Base-by-base conservation (phyloP, 2,329 filamentous ascomycete species). In the Fusarium sp. region DNA sequence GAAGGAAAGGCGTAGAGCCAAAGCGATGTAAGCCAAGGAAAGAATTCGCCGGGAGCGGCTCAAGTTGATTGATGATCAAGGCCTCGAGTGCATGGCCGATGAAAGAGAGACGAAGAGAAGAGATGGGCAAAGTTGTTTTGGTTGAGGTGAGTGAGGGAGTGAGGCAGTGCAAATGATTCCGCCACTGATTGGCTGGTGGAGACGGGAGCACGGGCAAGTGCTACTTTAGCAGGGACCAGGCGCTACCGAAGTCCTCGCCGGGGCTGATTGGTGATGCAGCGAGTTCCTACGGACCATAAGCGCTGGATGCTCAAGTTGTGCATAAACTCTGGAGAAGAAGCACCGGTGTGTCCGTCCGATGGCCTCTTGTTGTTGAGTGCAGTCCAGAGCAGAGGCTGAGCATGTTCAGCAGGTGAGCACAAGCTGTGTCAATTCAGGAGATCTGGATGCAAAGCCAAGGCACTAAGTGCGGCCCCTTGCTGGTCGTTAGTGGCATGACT, bases 131-230 rank as follows among this genome's bases (percentile, higher is more conserved):
- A 16, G 41, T 61, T 66, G 67, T 70, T 70, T 76, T 64, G 68
- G 61, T 70, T 58, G 50, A 59, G 45, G 52, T 45, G 35, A 76
- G 66, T 71, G 73, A 76, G 74, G 74, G 35, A 76, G 66, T 71
- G 73, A 76, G 74, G 74, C 74, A 76, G 74, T 76, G 74, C 74
- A 76, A 71, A 59, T n/a, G 62, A 25, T 4, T 7, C 35, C 61
- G 35, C 23, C 43, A 23, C 25, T 76, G 70, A 75, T 75, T 75
- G 73, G 73, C 18, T 65, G 4, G 11, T 50, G 23, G 14, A 27
- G 11, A 30, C 37, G 72, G 52, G 61, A 66, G 59, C 30, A 48
- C 39, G 7, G 52, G 45, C 27, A 35, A 34, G 6, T 50, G 52
- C 56, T 64, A 45, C 60, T 66, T 43, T 35, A 62, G 65, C 73